Percentiles rank a stretch among this genome's conserved stretches.
These are phyloP conservation scores for Puccinia triticina DNA, from an alignment of 1,284 basidiomycete species.

Conservation along the genomic window DNA sequence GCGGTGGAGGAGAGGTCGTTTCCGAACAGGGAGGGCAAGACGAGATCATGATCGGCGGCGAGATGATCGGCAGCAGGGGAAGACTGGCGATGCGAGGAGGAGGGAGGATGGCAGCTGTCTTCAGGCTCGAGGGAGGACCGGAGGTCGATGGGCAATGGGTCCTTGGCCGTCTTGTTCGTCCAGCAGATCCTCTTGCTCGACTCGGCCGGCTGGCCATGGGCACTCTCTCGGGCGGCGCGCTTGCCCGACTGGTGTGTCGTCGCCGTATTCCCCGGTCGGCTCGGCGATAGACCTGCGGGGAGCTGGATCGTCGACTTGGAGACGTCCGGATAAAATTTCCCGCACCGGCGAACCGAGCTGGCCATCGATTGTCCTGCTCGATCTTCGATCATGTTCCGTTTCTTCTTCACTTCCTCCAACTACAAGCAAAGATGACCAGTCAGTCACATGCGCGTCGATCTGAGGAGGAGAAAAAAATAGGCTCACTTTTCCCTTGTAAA, in stretches of 20 bases:
- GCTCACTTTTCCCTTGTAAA: conserved; percentile 11
- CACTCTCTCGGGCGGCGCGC: neutral
- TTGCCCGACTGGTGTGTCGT: neutral
- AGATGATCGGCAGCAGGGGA: neutral
- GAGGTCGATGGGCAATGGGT: neutral
- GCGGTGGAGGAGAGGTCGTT: neutral
- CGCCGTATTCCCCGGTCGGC: neutral
- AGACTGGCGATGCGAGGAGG: neutral
- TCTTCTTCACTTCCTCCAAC: conserved; percentile 6
- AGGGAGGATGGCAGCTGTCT: neutral
- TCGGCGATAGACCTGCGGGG: neutral
- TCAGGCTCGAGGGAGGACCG: neutral
- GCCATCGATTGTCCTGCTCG: neutral
- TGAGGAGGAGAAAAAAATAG: neutral
- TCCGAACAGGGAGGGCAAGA: neutral
- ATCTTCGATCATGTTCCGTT: neutral
- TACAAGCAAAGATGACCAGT: neutral
- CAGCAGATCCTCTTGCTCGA: neutral
- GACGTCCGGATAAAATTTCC: conserved; percentile 7
- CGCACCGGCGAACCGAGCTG: conserved; percentile 14
- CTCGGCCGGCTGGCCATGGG: neutral
- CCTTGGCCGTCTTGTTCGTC: neutral
- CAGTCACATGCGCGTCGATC: neutral
- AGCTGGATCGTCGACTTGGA: neutral
- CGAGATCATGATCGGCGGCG: neutral